Percentiles rank a stretch among this genome's conserved stretches.
phyloP scores from a whole-genome alignment of 768 basidiomycete genomes.

The Amylocystis lapponica region DNA sequence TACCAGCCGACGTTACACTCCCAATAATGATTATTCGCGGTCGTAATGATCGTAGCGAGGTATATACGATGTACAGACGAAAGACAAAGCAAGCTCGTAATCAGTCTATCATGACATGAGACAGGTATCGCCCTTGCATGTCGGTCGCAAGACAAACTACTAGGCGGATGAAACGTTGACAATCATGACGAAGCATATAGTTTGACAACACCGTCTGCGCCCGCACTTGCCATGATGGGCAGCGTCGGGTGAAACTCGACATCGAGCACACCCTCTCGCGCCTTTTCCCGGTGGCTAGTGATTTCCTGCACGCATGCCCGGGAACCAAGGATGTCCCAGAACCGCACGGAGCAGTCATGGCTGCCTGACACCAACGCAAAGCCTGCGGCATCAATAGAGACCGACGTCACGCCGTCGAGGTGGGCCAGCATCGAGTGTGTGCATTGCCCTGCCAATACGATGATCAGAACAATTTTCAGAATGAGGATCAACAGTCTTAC shows the following conservation, averaged over 20 bases:
- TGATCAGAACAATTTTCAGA: background rate
- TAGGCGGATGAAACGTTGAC: background rate
- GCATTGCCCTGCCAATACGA: slow-evolving; percentile 56
- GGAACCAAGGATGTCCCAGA: slow-evolving; percentile 88
- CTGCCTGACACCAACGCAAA: slow-evolving; percentile 86
- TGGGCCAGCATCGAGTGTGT: slow-evolving; percentile 90
- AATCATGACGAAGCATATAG: slow-evolving; percentile 80
- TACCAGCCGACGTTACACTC: too few relatives aligned
- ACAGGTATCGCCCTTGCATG: too few relatives aligned
- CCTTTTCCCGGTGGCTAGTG: slow-evolving; percentile 84
- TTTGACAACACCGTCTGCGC: slow-evolving; percentile 93
- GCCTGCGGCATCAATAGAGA: slow-evolving; percentile 83
- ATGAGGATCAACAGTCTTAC: slow-evolving; percentile 36
- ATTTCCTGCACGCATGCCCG: slow-evolving; percentile 85
- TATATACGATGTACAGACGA: slow-evolving; percentile 23
- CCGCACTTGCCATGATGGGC: slow-evolving; percentile 87
- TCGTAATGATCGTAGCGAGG: slow-evolving; percentile 22
- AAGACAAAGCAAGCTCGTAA: slow-evolving; percentile 11
- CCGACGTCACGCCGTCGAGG: slow-evolving; percentile 84
- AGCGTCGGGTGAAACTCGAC: slow-evolving; percentile 80
- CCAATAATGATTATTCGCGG: too few relatives aligned
- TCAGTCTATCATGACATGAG: too few relatives aligned
- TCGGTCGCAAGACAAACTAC: too few relatives aligned
- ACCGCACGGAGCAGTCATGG: slow-evolving; percentile 90
- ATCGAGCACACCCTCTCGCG: slow-evolving; percentile 84